Percentiles rank a stretch among this genome's conserved stretches.
Evolutionary conservation across 2,329 filamentous ascomycete genomes (phyloP).

Genomic region (Plectosphaerella sp.): DNA sequence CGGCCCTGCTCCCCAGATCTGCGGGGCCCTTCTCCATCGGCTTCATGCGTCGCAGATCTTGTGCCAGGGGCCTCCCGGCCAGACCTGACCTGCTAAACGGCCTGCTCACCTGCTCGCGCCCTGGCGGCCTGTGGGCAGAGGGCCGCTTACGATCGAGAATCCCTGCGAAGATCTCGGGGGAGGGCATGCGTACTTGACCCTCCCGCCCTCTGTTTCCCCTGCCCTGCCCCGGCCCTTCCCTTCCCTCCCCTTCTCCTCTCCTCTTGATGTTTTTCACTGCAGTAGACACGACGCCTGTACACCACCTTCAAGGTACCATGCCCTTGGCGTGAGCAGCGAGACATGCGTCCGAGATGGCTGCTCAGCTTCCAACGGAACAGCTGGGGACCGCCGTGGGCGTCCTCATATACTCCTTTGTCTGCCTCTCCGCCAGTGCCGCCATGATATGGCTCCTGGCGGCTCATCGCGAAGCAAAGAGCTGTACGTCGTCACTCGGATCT

Average conservation of each 20-base stretch:
- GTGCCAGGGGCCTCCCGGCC: not conserved
- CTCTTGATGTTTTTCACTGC: not conserved
- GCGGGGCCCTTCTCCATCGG: not conserved
- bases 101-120: not conserved
- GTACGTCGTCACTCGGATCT: conserved; percentile 20
- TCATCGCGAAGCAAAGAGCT: conserved; percentile 35
- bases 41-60: conserved; percentile 3
- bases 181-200: not conserved
- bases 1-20: not conserved
- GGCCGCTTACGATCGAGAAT: not conserved
- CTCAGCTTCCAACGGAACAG: conserved; percentile 27
- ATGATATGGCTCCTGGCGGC: conserved; percentile 32
- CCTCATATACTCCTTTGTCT: conserved; percentile 29
- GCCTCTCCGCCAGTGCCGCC: conserved; percentile 22
- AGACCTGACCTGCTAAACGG: not conserved
- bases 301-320: not conserved
- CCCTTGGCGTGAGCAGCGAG: not conserved
- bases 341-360: conserved; percentile 23
- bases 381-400: conserved; percentile 25
- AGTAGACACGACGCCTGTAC: not conserved
- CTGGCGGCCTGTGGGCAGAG: not conserved
- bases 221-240: not conserved
- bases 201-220: not conserved
- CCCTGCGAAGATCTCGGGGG: conserved; percentile 2
- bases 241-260: not conserved